These are phyloP conservation scores for Sphaceloma murrayae DNA, from an alignment of 2,329 filamentous ascomycete genomes.

Conservation along the genomic window DNA sequence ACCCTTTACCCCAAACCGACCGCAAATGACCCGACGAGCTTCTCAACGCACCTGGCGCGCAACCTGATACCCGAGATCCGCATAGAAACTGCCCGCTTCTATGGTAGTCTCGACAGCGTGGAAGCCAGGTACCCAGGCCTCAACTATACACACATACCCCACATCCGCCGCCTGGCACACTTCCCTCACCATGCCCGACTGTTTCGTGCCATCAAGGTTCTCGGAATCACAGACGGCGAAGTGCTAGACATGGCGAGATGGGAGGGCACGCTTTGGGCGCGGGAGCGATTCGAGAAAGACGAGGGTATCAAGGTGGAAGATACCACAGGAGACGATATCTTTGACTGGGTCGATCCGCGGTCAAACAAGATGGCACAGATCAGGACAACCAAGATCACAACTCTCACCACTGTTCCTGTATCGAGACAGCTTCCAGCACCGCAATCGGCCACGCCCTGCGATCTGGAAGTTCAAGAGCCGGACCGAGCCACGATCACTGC, in stretches of 20 bases:
- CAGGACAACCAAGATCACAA: conserved; percentile 4
- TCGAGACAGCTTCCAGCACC: neutral
- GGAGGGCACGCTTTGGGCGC: conserved; percentile 76
- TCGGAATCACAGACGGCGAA: conserved; percentile 59
- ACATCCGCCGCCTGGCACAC: conserved; percentile 66
- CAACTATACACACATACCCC: conserved; percentile 63
- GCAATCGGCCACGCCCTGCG: conserved; percentile 9
- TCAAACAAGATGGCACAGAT: conserved; percentile 21
- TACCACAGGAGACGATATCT: conserved; percentile 60
- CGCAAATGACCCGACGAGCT: conserved; percentile 59
- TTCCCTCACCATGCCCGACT: conserved; percentile 68
- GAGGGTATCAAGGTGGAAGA: conserved; percentile 61
- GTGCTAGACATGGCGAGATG: conserved; percentile 66
- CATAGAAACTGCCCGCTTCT: conserved; percentile 68
- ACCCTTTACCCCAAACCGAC: conserved; percentile 61
- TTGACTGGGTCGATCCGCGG: conserved; percentile 49
- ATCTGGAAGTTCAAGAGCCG: conserved; percentile 15
- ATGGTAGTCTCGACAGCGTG: conserved; percentile 66
- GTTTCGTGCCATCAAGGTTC: conserved; percentile 63
- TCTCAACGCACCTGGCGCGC: conserved; percentile 59
- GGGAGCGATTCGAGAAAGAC: conserved; percentile 68
- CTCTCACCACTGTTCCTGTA: conserved; percentile 1
- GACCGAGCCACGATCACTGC: neutral
- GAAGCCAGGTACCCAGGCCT: conserved; percentile 75
- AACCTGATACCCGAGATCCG: conserved; percentile 68